Evolutionary conservation across 129 eudicot genomes (phyloP).

Genomic region (Oenanthe sinensis): DNA sequence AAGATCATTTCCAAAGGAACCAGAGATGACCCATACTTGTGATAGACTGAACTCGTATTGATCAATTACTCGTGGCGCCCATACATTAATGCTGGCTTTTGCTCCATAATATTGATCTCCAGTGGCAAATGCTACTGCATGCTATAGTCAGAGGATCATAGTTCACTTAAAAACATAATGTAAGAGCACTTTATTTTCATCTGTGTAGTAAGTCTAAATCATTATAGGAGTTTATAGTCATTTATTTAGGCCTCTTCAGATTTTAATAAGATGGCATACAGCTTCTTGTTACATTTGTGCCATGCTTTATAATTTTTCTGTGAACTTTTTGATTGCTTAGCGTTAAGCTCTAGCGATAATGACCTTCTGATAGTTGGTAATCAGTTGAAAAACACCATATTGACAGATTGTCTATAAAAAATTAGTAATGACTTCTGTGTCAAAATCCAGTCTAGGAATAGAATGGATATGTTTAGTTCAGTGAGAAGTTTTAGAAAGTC

Average conservation of each 20-base stretch:
- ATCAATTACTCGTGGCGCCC: conserved; percentile 79
- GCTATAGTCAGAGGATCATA: conserved; percentile 41
- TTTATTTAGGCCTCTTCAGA: not conserved
- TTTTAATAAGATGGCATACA: not conserved
- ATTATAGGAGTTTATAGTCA: not conserved
- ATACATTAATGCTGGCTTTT: conserved; percentile 82
- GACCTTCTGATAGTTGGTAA: not conserved
- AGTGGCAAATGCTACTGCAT: conserved; percentile 84
- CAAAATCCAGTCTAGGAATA: not conserved
- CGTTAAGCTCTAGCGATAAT: not conserved
- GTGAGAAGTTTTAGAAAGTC: not conserved
- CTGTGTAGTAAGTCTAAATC: not conserved
- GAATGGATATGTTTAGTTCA: not conserved
- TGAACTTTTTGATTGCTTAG: not conserved
- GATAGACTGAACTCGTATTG: conserved; percentile 82
- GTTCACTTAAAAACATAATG: not conserved
- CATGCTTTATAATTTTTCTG: not conserved
- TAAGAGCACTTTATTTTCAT: not conserved
- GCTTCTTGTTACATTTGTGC: not conserved
- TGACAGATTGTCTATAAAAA: not conserved
- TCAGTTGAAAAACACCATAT: not conserved
- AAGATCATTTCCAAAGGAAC: conserved; percentile 87
- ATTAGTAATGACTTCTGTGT: not conserved
- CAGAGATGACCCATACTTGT: conserved; percentile 87
- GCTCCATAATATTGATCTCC: conserved; percentile 89